Percentiles rank a stretch among this genome's conserved stretches.
Evolutionary conservation across 2,329 filamentous ascomycete genomes (phyloP).

Genomic region (Ambrosiella cleistominuta): DNA sequence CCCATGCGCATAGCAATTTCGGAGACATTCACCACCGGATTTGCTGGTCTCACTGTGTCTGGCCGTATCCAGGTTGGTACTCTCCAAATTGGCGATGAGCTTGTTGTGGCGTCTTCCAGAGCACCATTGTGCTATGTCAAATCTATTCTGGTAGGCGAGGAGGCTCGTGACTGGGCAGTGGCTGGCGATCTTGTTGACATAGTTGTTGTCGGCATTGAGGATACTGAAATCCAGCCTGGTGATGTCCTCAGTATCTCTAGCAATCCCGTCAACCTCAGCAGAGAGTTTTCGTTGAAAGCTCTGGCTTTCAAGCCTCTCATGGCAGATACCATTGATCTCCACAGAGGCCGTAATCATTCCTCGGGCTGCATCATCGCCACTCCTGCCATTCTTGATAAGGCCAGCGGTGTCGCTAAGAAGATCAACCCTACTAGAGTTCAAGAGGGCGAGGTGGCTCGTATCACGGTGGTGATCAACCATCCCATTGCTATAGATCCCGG

Average conservation of each 20-base stretch:
- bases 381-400: constrained; percentile 60
- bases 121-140: constrained; percentile 69
- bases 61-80: constrained; percentile 74
- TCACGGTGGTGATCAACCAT: constrained; percentile 55
- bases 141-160: constrained; percentile 57
- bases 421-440: constrained; percentile 74
- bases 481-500: constrained; percentile 67
- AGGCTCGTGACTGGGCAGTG: constrained; percentile 70
- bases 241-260: constrained; percentile 67
- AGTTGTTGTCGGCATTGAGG: constrained; percentile 72
- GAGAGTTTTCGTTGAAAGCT: constrained; percentile 63
- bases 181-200: constrained; percentile 77
- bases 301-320: constrained; percentile 79
- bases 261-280: constrained; percentile 51
- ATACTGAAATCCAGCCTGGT: constrained; percentile 62
- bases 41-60: constrained; percentile 67
- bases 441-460: constrained; percentile 58
- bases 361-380: constrained; percentile 58
- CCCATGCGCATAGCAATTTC: constrained; percentile 73
- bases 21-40: constrained; percentile 66
- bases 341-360: constrained; percentile 66
- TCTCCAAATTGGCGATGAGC: constrained; percentile 64
- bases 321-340: constrained; percentile 78
- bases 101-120: constrained; percentile 60
- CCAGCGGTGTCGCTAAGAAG: constrained; percentile 55